Base-by-base conservation (phyloP, 352 stramenopile species). In the Phytophthora idaei region DNA sequence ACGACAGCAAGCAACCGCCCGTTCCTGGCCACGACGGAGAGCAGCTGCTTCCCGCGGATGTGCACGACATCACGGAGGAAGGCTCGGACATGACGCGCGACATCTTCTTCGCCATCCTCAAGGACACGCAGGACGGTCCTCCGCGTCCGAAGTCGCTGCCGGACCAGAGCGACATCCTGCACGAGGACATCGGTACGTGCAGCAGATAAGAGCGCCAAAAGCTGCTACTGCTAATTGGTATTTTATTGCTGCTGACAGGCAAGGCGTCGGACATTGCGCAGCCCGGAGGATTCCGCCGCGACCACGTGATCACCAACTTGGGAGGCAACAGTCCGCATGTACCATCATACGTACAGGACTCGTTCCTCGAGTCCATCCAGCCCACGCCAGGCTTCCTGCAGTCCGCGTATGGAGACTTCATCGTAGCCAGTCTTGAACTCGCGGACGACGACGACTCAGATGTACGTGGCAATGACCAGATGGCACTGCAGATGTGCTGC, bases 61-160 rank as follows among this genome's bases (percentile, higher is more conserved):
- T 86, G 14, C 79, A 88, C 45, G 75, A 85, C 53, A 85, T 88
- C 28, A 46, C 63, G 1, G 79, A 83, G 52, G 80, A 89, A 64
- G 80, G 80, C 12, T 89, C 80, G 12, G 80, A 89, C 67, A 86
- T 89, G 77, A 88, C 79, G 64, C 77, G 79, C 57, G 79, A 88
- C 65, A 88, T 88, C 56, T 85, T 85, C 75, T 82, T 86, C 46
- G 77, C 79, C 62, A 83, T 88, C 61, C 67, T 88, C 59, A 80
- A 79, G 60, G 77, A 83, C 46, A 75, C 73, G 14, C 76, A 83
- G 44, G 70, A 85, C 44, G 75, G 77, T 3, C 59, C 64, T 29
- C 46, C 73, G n/a, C 71, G 67, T 50, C 61, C 73, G 31, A 78
- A 80, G 46, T 88, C 79, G 45, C 54, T 88, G 54, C 79, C 79